A percentile compares a stretch with the other conserved stretches of the same genome.
These are phyloP conservation scores for Talaromyces piceae DNA, from an alignment of 2,329 filamentous ascomycete genomes.

Conservation along the genomic window DNA sequence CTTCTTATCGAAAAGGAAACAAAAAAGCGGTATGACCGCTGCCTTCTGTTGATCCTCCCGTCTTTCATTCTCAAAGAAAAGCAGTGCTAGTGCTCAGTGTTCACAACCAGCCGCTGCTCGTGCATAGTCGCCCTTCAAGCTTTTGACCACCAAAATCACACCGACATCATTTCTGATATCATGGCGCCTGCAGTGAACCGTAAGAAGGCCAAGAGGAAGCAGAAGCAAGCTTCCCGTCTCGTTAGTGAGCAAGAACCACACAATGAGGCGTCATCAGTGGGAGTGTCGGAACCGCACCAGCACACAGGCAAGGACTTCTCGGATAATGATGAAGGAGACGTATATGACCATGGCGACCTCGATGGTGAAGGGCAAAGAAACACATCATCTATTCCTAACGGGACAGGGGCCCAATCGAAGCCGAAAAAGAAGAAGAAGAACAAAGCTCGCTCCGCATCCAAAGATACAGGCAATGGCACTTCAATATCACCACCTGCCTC, in stretches of 20 bases:
- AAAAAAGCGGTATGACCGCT: constrained; percentile 12
- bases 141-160: constrained; percentile 1
- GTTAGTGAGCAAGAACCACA: constrained; percentile 46
- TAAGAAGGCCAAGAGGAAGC: constrained; percentile 90
- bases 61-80: background rate
- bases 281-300: constrained; percentile 29
- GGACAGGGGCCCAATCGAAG: constrained; percentile 25
- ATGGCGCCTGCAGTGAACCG: constrained; percentile 60
- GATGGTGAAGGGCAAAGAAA: constrained; percentile 30
- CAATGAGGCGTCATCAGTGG: constrained; percentile 18
- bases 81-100: background rate
- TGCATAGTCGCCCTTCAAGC: background rate
- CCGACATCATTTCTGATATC: constrained; percentile 5
- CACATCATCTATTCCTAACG: constrained; percentile 17
- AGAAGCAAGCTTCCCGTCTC: constrained; percentile 71
- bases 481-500: constrained; percentile 39
- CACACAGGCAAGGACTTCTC: constrained; percentile 21
- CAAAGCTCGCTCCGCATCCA: constrained; percentile 27
- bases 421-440: constrained; percentile 36
- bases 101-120: background rate
- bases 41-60: constrained; percentile 6
- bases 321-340: constrained; percentile 29
- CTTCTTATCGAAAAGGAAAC: no score
- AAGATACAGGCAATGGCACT: constrained; percentile 26
- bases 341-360: constrained; percentile 47